Percentiles rank a stretch among this genome's conserved stretches.
These are phyloP conservation scores for Colletotrichum camelliae DNA, from an alignment of 2,329 filamentous ascomycete species.

Conservation along the genomic window DNA sequence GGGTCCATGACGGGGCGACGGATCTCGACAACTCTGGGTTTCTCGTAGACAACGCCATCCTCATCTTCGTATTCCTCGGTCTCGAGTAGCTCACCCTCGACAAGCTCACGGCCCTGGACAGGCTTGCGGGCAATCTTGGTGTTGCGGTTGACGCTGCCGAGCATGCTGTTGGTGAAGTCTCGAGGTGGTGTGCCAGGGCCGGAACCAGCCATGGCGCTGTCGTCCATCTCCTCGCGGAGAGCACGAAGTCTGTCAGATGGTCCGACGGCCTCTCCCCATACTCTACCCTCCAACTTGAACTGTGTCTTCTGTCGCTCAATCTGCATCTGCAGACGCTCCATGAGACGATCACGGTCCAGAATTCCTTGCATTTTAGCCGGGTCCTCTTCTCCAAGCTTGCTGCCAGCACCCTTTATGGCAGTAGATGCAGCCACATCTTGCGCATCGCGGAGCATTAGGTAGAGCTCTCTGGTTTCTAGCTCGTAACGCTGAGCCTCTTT, in stretches of 20 bases:
- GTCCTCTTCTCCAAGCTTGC: conserved; percentile 64
- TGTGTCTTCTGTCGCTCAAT: conserved; percentile 97
- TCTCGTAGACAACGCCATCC: conserved; percentile 75
- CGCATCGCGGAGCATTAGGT: conserved; percentile 96
- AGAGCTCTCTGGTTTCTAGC: conserved; percentile 93
- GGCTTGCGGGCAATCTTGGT: conserved; percentile 63
- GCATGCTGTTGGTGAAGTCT: conserved; percentile 74
- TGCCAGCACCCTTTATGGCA: conserved; percentile 61
- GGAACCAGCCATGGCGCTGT: conserved; percentile 50
- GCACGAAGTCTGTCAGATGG: conserved; percentile 93
- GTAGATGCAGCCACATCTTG: conserved; percentile 94
- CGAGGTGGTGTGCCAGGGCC: conserved; percentile 58
- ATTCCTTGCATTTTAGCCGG: conserved; percentile 87
- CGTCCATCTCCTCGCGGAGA: conserved; percentile 93
- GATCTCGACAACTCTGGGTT: conserved; percentile 79
- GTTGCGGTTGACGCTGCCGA: conserved; percentile 73
- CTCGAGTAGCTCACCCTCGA: conserved; percentile 41
- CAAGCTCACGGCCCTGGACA: conserved; percentile 46
- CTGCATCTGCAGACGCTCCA: conserved; percentile 94
- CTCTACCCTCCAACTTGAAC: conserved; percentile 92
- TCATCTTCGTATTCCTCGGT: conserved; percentile 57
- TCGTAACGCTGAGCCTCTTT: conserved; percentile 95
- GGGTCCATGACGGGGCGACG: conserved; percentile 70
- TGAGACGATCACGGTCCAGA: conserved; percentile 87
- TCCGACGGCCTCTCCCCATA: conserved; percentile 81